phyloP scores from a whole-genome alignment of 176 grass and related monocot species.

The Ananas comosus region DNA sequence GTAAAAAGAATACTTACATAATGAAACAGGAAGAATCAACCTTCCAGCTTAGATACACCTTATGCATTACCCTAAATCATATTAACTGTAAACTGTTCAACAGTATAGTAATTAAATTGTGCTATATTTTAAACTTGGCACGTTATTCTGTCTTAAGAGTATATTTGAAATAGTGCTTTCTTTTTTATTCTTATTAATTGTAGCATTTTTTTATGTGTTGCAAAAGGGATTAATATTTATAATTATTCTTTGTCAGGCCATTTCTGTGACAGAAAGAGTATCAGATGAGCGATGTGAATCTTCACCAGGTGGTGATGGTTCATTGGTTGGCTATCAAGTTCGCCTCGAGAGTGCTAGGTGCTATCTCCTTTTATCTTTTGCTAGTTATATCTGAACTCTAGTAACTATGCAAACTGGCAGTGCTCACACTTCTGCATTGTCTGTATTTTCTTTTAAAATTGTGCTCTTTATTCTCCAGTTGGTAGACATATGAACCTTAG shows the following conservation, averaged over 20 bases:
- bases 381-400: not conserved
- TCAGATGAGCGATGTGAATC: conserved; percentile 90
- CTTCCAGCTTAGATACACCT: too few species aligned
- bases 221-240: not conserved
- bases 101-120: too few species aligned
- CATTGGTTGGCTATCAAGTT: conserved; percentile 96
- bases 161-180: not conserved
- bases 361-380: conserved; percentile 5
- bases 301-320: conserved; percentile 80
- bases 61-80: too few species aligned
- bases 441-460: not conserved
- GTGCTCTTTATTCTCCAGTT: not conserved
- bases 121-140: too few species aligned
- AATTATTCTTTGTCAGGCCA: conserved; percentile 42
- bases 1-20: too few species aligned
- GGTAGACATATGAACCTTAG: not conserved
- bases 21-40: too few species aligned
- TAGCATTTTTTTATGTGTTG: not conserved
- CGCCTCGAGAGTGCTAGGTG: conserved; percentile 86
- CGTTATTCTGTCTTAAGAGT: too few species aligned
- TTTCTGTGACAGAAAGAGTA: conserved; percentile 96
- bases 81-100: too few species aligned
- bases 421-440: not conserved
- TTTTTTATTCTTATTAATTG: conserved; percentile 8
- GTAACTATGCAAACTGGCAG: not conserved